Evolutionary conservation across 1,284 basidiomycete species (phyloP).

Genomic region (Heterobasidion irregulare): DNA sequence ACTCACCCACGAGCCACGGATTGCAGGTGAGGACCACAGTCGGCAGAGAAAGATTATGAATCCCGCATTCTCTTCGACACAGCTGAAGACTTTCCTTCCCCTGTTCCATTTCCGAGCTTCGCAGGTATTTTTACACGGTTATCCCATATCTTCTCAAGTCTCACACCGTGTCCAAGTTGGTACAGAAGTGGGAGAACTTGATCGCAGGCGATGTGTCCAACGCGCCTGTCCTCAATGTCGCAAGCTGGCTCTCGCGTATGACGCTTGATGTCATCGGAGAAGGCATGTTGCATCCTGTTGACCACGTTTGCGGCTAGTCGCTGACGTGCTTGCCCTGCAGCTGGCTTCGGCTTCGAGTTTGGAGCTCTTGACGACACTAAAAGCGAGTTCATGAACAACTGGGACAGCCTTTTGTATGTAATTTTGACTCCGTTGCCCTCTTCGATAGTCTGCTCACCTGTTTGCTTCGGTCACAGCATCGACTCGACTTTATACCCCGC

Average conservation of each 20-base stretch:
- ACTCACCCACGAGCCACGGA: background rate
- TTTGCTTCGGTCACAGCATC: slow-evolving; percentile 3
- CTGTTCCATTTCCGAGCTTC: slow-evolving; percentile 5
- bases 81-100: slow-evolving; percentile 12
- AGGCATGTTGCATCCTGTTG: slow-evolving; percentile 1
- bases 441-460: background rate
- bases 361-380: slow-evolving; percentile 12
- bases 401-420: slow-evolving; percentile 12
- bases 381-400: slow-evolving; percentile 9
- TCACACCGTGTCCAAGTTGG: background rate
- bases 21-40: slow-evolving; percentile 18
- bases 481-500: slow-evolving; percentile 14
- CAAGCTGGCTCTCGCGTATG: slow-evolving; percentile 10
- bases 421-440: background rate
- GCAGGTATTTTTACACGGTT: background rate
- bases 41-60: slow-evolving; percentile 20
- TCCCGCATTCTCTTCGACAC: slow-evolving; percentile 15
- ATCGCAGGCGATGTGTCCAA: background rate
- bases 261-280: slow-evolving; percentile 15
- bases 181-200: slow-evolving; percentile 7
- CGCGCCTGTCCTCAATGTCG: slow-evolving; percentile 6
- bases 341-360: slow-evolving; percentile 16
- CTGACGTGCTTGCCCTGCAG: slow-evolving; percentile 2
- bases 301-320: background rate
- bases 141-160: background rate